Conservation (phyloP, 768 basidiomycete species). For the Mycena latifolia region DNA sequence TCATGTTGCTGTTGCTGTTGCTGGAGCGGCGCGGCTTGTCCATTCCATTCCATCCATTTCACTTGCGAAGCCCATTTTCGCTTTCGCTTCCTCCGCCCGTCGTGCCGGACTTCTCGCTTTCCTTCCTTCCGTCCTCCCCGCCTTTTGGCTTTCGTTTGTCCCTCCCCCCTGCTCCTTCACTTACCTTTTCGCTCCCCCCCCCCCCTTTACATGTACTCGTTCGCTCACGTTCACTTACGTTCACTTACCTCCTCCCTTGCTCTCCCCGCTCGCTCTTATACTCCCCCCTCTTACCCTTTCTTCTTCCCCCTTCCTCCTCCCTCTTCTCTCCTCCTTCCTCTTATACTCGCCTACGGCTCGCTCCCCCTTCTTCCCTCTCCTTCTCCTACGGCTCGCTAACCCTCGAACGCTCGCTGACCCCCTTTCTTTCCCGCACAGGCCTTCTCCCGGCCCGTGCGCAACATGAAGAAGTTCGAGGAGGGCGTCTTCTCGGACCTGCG, state of each 20-base stretch:
- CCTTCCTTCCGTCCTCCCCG: too few relatives aligned
- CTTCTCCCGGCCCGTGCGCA: slow-evolving; percentile 90
- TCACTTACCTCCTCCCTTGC: too few relatives aligned
- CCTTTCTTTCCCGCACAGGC: slow-evolving; percentile 51
- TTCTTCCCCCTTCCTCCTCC: neutral
- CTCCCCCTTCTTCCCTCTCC: slow-evolving; percentile 24
- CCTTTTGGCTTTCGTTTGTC: too few relatives aligned
- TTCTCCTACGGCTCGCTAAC: neutral
- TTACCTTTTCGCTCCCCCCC: too few relatives aligned
- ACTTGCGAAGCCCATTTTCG: too few relatives aligned
- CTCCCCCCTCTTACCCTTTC: neutral
- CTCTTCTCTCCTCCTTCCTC: neutral
- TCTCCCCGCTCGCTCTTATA: neutral
- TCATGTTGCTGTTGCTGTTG: too few relatives aligned
- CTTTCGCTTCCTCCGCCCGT: neutral
- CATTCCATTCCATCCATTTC: too few relatives aligned
- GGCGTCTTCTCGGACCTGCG: slow-evolving; percentile 94
- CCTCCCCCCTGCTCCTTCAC: too few relatives aligned
- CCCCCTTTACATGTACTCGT: too few relatives aligned
- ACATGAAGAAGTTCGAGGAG: slow-evolving; percentile 98
- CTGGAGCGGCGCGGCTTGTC: too few relatives aligned
- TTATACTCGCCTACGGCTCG: neutral
- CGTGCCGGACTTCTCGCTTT: too few relatives aligned
- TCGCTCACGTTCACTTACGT: too few relatives aligned
- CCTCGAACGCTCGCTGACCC: neutral